These are phyloP conservation scores for Pseudocercospora fuligena DNA, from an alignment of 2,329 filamentous ascomycete species.

Conservation along the genomic window DNA sequence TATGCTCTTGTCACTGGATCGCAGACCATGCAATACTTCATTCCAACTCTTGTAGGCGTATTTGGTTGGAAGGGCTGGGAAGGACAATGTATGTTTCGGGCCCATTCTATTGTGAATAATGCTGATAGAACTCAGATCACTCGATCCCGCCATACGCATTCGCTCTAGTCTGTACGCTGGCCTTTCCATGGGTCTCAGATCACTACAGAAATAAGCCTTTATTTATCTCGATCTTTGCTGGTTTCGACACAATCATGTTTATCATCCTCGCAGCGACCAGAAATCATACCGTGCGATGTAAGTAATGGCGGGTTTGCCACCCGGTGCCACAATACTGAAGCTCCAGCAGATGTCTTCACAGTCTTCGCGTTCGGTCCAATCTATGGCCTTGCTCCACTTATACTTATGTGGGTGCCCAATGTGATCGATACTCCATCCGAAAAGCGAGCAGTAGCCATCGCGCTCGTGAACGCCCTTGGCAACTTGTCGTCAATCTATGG, in stretches of 20 bases:
- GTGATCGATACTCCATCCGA: conserved; percentile 41
- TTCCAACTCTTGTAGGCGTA: conserved; percentile 66
- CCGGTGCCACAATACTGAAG: neutral
- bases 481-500: conserved; percentile 63
- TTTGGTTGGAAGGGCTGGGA: conserved; percentile 48
- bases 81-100: conserved; percentile 37
- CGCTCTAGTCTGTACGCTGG: conserved; percentile 10
- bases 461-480: conserved; percentile 59
- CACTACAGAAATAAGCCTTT: conserved; percentile 11
- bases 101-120: conserved; percentile 37
- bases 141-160: conserved; percentile 18
- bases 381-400: conserved; percentile 54
- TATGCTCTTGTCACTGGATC: conserved; percentile 59
- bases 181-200: conserved; percentile 11
- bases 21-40: conserved; percentile 68
- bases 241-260: conserved; percentile 14
- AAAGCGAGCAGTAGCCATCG: conserved; percentile 57
- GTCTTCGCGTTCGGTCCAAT: conserved; percentile 50
- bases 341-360: conserved; percentile 1
- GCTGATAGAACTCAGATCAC: conserved; percentile 27
- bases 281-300: conserved; percentile 3
- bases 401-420: conserved; percentile 25
- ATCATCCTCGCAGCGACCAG: conserved; percentile 6
- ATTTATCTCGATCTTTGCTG: conserved; percentile 14
- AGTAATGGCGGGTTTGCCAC: neutral